Evolutionary conservation across 768 basidiomycete genomes (phyloP).

Genomic region (Trametes gibbosa): DNA sequence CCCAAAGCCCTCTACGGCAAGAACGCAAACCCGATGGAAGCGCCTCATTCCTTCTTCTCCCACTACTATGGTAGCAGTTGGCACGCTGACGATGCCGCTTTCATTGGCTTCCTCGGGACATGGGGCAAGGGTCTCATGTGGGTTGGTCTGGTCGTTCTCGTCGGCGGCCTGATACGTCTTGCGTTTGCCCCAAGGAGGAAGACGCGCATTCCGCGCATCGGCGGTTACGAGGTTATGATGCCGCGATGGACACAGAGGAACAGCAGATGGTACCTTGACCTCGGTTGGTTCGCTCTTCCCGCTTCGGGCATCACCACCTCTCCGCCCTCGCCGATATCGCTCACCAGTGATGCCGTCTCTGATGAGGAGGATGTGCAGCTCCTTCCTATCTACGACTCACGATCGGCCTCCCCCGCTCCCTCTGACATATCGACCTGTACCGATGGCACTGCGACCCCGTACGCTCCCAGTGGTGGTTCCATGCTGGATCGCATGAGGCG

Average conservation of each 20-base stretch:
- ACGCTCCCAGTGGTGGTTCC: conserved; percentile 35
- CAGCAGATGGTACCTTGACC: conserved; percentile 72
- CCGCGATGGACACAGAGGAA: conserved; percentile 71
- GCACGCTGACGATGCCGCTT: conserved; percentile 98
- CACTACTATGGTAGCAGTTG: conserved; percentile 98
- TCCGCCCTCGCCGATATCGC: conserved; percentile 44
- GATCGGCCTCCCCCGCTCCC: conserved; percentile 53
- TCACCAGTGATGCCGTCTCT: conserved; percentile 38
- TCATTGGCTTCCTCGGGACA: conserved; percentile 85
- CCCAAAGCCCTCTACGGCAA: conserved; percentile 99
- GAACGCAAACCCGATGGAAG: conserved; percentile 80
- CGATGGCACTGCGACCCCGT: conserved; percentile 45
- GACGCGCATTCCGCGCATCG: conserved; percentile 59
- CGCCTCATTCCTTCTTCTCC: conserved; percentile 91
- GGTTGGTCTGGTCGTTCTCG: conserved; percentile 69
- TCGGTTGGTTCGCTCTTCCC: conserved; percentile 55
- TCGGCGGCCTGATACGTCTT: conserved; percentile 63
- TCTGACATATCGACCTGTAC: conserved; percentile 45
- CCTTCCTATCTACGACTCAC: conserved; percentile 62
- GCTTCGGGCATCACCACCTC: conserved; percentile 36
- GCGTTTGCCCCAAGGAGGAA: conserved; percentile 47
- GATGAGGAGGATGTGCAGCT: conserved; percentile 52
- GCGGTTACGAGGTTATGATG: conserved; percentile 75
- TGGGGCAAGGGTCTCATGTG: conserved; percentile 92
- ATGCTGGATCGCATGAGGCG: conserved; percentile 53